These are phyloP conservation scores for Rubus parviflorus DNA, from an alignment of 306 rosid genomes.

Conservation along the genomic window DNA sequence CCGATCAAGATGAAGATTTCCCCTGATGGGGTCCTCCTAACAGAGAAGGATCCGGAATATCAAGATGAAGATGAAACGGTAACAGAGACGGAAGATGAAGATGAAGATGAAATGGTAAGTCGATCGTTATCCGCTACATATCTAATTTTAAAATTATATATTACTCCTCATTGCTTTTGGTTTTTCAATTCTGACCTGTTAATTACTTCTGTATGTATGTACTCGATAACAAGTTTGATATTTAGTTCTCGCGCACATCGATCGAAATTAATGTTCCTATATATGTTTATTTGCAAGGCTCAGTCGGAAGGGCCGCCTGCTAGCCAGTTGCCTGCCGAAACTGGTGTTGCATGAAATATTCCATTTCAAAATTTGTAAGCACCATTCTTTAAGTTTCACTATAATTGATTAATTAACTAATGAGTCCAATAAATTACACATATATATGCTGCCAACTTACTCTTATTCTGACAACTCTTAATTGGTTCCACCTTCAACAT, in stretches of 20 bases:
- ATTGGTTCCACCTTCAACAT: not conserved
- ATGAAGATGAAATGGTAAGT: too few species aligned
- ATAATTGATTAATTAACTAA: not conserved
- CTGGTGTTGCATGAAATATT: not conserved
- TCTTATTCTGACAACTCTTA: too few species aligned
- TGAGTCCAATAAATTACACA: not conserved
- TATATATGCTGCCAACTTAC: not conserved
- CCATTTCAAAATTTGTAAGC: not conserved
- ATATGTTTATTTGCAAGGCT: not conserved
- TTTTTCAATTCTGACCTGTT: too few species aligned
- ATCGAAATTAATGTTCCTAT: not conserved
- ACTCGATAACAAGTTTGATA: not conserved
- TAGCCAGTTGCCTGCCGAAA: not conserved
- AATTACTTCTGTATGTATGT: not conserved
- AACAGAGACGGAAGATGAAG: too few species aligned
- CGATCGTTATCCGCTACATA: not conserved
- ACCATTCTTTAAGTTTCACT: not conserved
- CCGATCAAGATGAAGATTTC: not conserved
- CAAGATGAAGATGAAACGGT: not conserved
- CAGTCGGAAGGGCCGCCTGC: not conserved
- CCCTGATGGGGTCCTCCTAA: not conserved
- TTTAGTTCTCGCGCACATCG: not conserved
- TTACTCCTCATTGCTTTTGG: too few species aligned
- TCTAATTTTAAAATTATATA: too few species aligned
- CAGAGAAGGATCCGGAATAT: too few species aligned